phyloP scores from a whole-genome alignment of 169 alveolate genomes.

The Plasmodium vinckei region DNA sequence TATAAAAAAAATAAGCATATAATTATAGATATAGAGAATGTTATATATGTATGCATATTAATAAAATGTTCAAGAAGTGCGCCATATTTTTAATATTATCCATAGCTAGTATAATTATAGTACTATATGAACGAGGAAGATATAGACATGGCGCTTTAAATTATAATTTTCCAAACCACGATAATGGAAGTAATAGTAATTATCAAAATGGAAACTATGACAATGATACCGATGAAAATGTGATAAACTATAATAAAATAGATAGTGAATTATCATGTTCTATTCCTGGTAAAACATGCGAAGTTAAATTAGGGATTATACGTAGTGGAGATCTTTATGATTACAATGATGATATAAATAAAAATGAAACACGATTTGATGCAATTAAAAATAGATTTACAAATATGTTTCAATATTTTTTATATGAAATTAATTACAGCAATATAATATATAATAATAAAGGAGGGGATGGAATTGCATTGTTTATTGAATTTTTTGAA shows the following conservation, averaged over 20 bases:
- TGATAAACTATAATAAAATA: neutral
- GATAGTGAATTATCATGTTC: neutral
- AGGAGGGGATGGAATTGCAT: constrained; percentile 16
- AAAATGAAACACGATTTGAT: constrained; percentile 8
- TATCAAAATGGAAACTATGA: neutral
- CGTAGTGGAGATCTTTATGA: neutral
- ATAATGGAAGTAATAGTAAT: neutral
- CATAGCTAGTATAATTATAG: constrained; percentile 54
- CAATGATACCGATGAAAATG: neutral
- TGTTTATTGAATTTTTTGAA: constrained; percentile 51
- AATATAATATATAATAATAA: constrained; percentile 2
- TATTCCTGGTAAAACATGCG: too few relatives aligned
- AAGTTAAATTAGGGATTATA: too few relatives aligned
- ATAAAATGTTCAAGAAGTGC: constrained; percentile 56
- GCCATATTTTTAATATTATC: constrained; percentile 37
- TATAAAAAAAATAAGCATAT: too few relatives aligned
- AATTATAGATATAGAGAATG: too few relatives aligned
- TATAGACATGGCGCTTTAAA: constrained; percentile 1
- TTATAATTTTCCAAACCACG: neutral
- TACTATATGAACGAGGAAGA: constrained; percentile 12
- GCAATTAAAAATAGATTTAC: constrained; percentile 18
- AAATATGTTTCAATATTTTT: constrained; percentile 18
- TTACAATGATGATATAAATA: constrained; percentile 13
- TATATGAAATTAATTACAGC: constrained; percentile 8
- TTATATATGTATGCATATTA: too few relatives aligned